phyloP scores from a whole-genome alignment of 2,329 filamentous ascomycete genomes.

The Calonectria multiphialidica region DNA sequence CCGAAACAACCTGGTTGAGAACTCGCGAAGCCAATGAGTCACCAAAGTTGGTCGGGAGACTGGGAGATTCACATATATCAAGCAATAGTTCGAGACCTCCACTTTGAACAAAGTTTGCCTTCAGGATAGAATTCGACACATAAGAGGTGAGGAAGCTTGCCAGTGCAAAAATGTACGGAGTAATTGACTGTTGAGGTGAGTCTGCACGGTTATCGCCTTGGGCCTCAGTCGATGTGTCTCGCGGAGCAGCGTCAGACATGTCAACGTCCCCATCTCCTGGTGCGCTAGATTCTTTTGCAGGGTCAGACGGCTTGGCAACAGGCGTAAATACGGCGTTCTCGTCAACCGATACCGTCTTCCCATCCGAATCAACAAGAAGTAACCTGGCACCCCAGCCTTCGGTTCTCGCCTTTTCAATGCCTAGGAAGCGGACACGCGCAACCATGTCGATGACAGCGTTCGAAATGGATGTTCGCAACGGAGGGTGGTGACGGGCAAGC shows the following conservation, averaged over 20 bases:
- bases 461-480: constrained; percentile 82
- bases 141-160: constrained; percentile 82
- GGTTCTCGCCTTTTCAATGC: constrained; percentile 75
- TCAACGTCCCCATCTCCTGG: constrained; percentile 67
- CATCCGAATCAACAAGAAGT: constrained; percentile 70
- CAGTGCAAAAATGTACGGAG: constrained; percentile 80
- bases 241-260: constrained; percentile 68
- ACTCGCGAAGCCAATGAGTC: constrained; percentile 76
- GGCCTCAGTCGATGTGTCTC: constrained; percentile 27
- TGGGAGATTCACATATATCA: constrained; percentile 85
- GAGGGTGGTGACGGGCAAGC: constrained; percentile 91
- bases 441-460: constrained; percentile 92
- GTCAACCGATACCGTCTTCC: constrained; percentile 64
- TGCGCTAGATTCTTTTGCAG: constrained; percentile 54
- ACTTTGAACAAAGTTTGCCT: constrained; percentile 78
- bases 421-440: constrained; percentile 81
- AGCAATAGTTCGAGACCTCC: constrained; percentile 88
- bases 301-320: constrained; percentile 43
- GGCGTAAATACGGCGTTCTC: constrained; percentile 60
- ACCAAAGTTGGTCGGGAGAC: constrained; percentile 73
- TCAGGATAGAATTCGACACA: constrained; percentile 80
- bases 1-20: constrained; percentile 79
- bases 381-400: constrained; percentile 85
- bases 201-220: constrained; percentile 34
- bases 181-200: constrained; percentile 56